Evolutionary conservation across 2,329 filamentous ascomycete genomes (phyloP), one percentile per base, ranked within the genome.

Genomic region (Pseudogymnoascus sp.): DNA sequence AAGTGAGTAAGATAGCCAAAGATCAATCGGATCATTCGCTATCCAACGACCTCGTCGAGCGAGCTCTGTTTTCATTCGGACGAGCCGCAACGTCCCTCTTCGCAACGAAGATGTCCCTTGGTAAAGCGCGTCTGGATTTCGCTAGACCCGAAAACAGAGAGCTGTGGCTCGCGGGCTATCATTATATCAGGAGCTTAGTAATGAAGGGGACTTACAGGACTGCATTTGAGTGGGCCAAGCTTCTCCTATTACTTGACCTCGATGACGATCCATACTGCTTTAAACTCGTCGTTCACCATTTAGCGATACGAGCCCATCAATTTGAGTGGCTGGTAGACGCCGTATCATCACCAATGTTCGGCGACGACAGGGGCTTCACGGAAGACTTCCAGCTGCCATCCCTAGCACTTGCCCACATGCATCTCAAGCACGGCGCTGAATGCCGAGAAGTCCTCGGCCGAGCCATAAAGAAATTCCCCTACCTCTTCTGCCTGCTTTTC

Each of bases 201-300:
- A 87, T 91, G 76, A 93, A 95, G 69, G 92, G 92, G n/a, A 97
- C 93, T 1, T 96, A 91, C 80, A 84, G 92, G 56, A 97, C 94
- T 0, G 91, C 92, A 0, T 85, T 96, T 59, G 94, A 97, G 75
- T 99, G 94, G 92, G 84, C 90, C 5, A 96, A 94, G 76, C 77
- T 97, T 5, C 79, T 97, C 8, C 80, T 95, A 31, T 84, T 87
- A 64, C 76, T 97, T 64, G 85, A 92, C 68, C 85, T 86, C 3
- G 77, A 81, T 59, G 77, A 80, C 3, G 94, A 99, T 72, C 92
- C 92, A 0, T 97, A 96, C 70, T 90, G 85, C 56, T 84, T 96
- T 71, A 82, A 87, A 65, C 83, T 96, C 63, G 82, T 91, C 66
- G 84, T 96, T 59, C 93, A 97, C 72, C 85, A 91, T 66, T 81